Base-by-base conservation (phyloP, 192 early-diverging fungal species). In the Coemansia sp. region DNA sequence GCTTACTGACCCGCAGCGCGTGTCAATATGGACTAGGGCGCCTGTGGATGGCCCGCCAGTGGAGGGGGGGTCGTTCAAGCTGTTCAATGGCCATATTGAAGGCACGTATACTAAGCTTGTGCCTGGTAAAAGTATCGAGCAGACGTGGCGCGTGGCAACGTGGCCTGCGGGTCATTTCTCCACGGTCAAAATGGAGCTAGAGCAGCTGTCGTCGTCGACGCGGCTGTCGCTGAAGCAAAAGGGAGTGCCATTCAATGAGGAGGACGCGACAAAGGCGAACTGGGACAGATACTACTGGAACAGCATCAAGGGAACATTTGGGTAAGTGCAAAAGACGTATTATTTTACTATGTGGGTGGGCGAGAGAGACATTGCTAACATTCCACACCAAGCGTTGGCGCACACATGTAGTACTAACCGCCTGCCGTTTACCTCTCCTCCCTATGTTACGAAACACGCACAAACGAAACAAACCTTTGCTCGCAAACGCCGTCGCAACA, bases 281-380 rank as follows among this genome's bases (percentile, higher is more conserved):
- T 98, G 94, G 94, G 83, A 84, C 37, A 84, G 84, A 54, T 97
- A 93, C 79, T 97, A 95, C 83, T 96, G 92, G 92, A 87, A 91
- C 72, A 73, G 88, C 38, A 97, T 97, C 68, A 95, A 95, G 70
- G 82, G 83, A 53, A 84, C 89, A 18, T 97, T 95, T 82, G 95
- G 95, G 85, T 92, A 88, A 72, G 87, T 84, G 67, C 50, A 62
- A 18, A 19, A 7, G 40, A 41, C 3, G 9, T 5, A 9, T 26
- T 48, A 21, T 48, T 1, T 46, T 9, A 17, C 27, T 53, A 19
- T 39, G 54, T 50, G 12, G 46, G 22, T 26, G 32, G 22, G 59
- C 27, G 32, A 12, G 24, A 15, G 15, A 14, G 4, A 24, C 21
- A 8, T 19, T 57, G 56, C 38, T 21, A 53, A 33, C 26, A 42